Evolutionary conservation across 129 eudicot species (phyloP).

Genomic region (Artemisia argyi): DNA sequence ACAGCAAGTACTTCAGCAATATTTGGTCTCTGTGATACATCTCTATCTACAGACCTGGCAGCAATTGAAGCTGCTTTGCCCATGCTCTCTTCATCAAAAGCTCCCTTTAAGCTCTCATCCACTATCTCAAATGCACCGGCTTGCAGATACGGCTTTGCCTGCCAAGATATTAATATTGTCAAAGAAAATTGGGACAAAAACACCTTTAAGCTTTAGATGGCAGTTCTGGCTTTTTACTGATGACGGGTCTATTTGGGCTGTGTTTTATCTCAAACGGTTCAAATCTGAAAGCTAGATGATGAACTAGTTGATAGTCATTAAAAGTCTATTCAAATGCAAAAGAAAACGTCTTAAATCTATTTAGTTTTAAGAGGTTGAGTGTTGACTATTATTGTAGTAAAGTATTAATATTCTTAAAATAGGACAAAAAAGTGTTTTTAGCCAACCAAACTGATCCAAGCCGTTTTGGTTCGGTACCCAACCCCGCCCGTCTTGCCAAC

Average conservation of each 20-base stretch:
- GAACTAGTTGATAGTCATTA: too few relatives aligned
- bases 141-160: conserved; percentile 95
- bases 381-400: too few relatives aligned
- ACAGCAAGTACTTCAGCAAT: conserved; percentile 67
- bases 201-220: conserved; percentile 6
- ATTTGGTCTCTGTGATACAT: conserved; percentile 76
- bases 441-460: neutral
- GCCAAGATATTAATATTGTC: conserved; percentile 24
- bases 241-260: too few relatives aligned
- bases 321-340: too few relatives aligned
- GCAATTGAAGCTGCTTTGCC: conserved; percentile 67
- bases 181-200: conserved; percentile 8
- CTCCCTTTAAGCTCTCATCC: conserved; percentile 73
- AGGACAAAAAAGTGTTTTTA: neutral
- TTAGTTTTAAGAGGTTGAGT: too few relatives aligned
- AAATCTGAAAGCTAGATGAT: too few relatives aligned
- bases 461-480: neutral
- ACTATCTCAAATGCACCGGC: conserved; percentile 90
- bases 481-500: conserved; percentile 9
- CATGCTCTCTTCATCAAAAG: conserved; percentile 82
- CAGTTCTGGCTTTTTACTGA: conserved; percentile 1
- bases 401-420: neutral
- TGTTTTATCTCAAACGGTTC: neutral
- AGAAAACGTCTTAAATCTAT: too few relatives aligned
- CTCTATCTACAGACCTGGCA: conserved; percentile 86